Evolutionary conservation across 352 stramenopile species (phyloP), one percentile per base, ranked within the genome.

Genomic region (Pythium grandisporangium): DNA sequence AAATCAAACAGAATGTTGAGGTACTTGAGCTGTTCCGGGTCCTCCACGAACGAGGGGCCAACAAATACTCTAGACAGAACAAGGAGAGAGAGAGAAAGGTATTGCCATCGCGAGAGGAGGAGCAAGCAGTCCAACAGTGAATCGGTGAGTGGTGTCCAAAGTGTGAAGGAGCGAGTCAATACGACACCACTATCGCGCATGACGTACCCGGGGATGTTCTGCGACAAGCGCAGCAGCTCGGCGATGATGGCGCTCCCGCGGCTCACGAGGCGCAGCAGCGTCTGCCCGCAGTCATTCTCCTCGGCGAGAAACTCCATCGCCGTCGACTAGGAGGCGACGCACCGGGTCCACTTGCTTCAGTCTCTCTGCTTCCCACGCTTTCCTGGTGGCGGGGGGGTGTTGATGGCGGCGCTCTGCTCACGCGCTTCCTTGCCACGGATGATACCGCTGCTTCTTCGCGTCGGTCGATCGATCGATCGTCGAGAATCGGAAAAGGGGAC

Each of bases 1-100:
- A 97, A 97, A 55, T 98, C 91, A 53, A 98, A 98, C 21, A 98
- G 54, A 34, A 98, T 96, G 40, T 87, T 85, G 14, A 93, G 59
- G 48, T 93, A 93, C 61, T 93, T 93, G 57, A 86, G 75, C 51
- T 93, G 80, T 51, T 93, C 80, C 10, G 80, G 80, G 61, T 93
- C 80, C 66, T 93, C 80, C 21, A 93, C 80, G 37, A 88, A 75
- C 30, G 80, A 84, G 34, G 77, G 70, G 4, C 80, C 78, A 66
- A 93, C 77, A 43, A 93, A 93, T 30, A 93, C 72, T 8, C 79
- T 93, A 47, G 7, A 33, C 17, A 21, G 12, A 22, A 12, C 20
- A 17, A 14, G 38, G 22, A 27, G 2, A 22, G 30, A 50, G 34
- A 55, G 12, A 19, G 6, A 2, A 21, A 20, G 16, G 33, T 26